Evolutionary conservation across 768 basidiomycete species (phyloP), one percentile per base, ranked within the genome.

Genomic region (Rossbeevera mucosa): DNA sequence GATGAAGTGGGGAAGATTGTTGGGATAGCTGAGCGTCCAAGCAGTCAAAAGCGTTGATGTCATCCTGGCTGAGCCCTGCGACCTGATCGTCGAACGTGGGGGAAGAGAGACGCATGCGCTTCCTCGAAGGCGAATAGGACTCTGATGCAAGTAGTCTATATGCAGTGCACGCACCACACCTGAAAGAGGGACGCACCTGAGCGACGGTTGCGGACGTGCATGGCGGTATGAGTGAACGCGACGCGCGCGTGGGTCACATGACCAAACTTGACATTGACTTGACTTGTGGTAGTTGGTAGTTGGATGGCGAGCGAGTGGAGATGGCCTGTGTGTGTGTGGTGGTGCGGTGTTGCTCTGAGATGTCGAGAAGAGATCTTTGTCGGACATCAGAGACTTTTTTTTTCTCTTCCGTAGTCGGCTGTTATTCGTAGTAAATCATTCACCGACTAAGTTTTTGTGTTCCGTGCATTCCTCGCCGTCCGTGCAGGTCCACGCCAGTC

Each of bases 91-190:
- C 85, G 54, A 82, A 84, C 20, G 80, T 80, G 1, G 86, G 84
- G 0, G 85, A 86, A 0, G 84, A 83, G 25, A 85, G 74, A 38
- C 85, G 74, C 57, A 79, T 79, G 20, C 81, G 75, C 67, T 88
- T 88, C 36, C 72, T 71, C 9, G 71, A 61, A n/a, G 78, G 80
- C 5, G 78, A 31, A 33, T 2, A n/a, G 11, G 28, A 21, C 16
- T 13, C 33, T 42, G 42, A 43, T 25, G 4, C 14, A 5, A 14
- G 18, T 36, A 2, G 42, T 43, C 24, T 43, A 24, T 1, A 43
- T 25, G 22, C 22, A 8, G 42, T 4, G 16, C 18, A n/a, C 42
- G 24, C 42, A 20, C 18, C 24, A 8, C 8, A 24, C 11, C 9
- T 8, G n/a, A 18, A 18, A 44, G 25, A 22, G 13, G n/a, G 44